Evolutionary conservation across 139 green algal genomes (phyloP), one percentile per base, ranked within the genome.

Genomic region (Trebouxia sp.): DNA sequence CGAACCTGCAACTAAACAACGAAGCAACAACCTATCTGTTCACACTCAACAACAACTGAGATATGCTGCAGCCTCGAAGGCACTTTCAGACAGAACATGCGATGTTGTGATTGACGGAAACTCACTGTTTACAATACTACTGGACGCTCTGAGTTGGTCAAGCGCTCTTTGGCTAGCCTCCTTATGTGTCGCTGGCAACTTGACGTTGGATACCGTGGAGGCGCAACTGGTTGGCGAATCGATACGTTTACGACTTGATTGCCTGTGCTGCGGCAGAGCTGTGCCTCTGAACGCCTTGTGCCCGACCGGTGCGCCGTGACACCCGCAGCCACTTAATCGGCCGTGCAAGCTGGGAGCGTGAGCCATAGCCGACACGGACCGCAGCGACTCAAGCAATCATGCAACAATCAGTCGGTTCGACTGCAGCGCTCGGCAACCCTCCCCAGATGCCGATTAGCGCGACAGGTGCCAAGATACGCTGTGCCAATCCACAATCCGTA

Each of bases 101-200:
- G n/a, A n/a, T n/a, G n/a, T n/a, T n/a, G n/a, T n/a, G n/a, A n/a
- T n/a, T n/a, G n/a, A n/a, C n/a, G 30, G 22, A 1, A 22, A 30
- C 56, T 69, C 56, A 77, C 69, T 77, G 55, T 77, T 77, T 38
- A 51, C 69, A 41, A 77, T 51, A 32, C 69, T 77, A 10, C 79
- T 83, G 37, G 67, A 65, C 32, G 79, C 74, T 53, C 91, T 88
- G 1, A 96, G 82, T 76, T 89, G 70, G 55, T 92, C 81, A 58
- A 96, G 83, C 0, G 92, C 92, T 53, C 82, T 82, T 65, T 90
- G 81, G 78, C 76, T 89, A 39, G 84, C 84, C 28, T 91, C 84
- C 12, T 88, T 47, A 80, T 95, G 91, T 14, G 86, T 88, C 5
- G 87, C 78, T 28, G 92, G 91, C 69, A 94, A 50, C 80, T 80